Conservation (phyloP, 169 alveolate genomes). For the Perkinsus marinus region DNA sequence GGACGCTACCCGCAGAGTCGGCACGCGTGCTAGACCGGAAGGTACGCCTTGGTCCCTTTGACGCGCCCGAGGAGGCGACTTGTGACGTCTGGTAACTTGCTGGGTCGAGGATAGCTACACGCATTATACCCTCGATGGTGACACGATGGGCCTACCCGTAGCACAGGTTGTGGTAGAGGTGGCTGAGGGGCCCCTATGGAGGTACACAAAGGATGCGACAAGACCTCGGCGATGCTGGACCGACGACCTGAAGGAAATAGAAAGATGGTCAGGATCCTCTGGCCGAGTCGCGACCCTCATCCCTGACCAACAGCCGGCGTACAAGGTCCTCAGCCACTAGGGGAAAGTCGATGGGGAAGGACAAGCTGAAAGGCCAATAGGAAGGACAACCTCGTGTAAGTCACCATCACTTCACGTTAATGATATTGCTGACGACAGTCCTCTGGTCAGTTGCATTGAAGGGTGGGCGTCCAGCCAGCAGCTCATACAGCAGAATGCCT, state of each 20-base stretch:
- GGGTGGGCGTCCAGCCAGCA: constrained; percentile 75
- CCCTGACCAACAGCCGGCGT: background rate
- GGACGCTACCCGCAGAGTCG: background rate
- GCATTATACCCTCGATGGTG: too few relatives aligned
- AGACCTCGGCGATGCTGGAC: background rate
- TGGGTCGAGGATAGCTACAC: too few relatives aligned
- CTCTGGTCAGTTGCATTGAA: constrained; percentile 25
- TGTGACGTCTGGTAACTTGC: background rate
- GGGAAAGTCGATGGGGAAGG: background rate
- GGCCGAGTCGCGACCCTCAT: background rate
- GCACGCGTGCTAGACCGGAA: background rate
- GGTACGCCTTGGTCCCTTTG: background rate
- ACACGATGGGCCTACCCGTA: too few relatives aligned
- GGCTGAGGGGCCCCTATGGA: background rate
- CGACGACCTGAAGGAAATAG: background rate
- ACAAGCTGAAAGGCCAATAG: too few relatives aligned
- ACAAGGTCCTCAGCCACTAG: background rate
- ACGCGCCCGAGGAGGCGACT: background rate
- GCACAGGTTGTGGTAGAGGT: background rate
- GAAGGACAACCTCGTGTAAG: background rate
- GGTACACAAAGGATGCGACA: background rate
- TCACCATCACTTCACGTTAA: background rate
- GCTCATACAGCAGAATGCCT: constrained; percentile 78
- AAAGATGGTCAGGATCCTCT: background rate
- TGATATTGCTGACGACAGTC: background rate